Evolutionary conservation across 495 filamentous ascomycete genomes (phyloP), one percentile per base, ranked within the genome.

Genomic region (Penicillium turbatum): DNA sequence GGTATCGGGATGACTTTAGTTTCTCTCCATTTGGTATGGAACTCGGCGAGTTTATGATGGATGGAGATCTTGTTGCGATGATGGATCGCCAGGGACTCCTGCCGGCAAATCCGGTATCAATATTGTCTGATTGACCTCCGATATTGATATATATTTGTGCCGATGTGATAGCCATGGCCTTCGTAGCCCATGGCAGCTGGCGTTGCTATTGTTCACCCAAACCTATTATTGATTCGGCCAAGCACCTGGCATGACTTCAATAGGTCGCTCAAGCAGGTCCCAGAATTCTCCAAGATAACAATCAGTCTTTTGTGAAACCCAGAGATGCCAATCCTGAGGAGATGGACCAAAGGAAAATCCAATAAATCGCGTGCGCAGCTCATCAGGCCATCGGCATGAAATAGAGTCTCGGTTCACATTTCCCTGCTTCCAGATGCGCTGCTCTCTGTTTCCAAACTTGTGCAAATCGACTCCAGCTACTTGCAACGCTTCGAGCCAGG

Each of bases 1-100:
- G 37, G 53, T 10, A 11, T 51, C 2, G 15, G 52, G 45, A 35
- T 17, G 55, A 60, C 10, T 54, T 60, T 29, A 38, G 50, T 47
- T 41, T 64, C 30, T 52, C 61, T n/a, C 72, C 72, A 5, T 63
- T 75, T 36, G 56, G 70, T 0, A 54, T 72, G 50, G 72, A 75
- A 15, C 52, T 75, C 8, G 71, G 73, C 1, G 73, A 76, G 51
- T 76, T 76, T 16, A 75, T 76, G 69, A 55, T 74, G 35, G 73
- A 76, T 56, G 65, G 67, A 11, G 71, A 74, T 52, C 63, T 76
- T 42, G 13, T 42, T n/a, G 24, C 40, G 40, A 42, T 29, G 40
- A 27, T 42, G 2, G 40, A 29, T 42, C 40, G 40, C 5, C 40
- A 42, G 24, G 40, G 40, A 42, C 40, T 42, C 27, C 40, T 42